Evolutionary conservation across 2,329 filamentous ascomycete species (phyloP).

Genomic region (Colletotrichum lentis): DNA sequence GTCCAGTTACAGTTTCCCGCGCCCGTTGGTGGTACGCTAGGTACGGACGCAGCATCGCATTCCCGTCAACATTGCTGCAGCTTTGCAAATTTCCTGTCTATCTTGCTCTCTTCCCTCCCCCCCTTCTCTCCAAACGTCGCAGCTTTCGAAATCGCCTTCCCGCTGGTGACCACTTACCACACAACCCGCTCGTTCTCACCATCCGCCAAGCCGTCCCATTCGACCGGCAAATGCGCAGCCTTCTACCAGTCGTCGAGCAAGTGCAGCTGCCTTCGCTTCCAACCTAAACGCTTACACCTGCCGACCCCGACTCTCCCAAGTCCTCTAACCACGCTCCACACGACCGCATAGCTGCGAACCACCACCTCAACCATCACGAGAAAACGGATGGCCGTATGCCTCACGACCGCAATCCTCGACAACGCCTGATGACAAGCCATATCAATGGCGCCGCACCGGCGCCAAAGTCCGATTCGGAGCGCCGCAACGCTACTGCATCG

Average conservation of each 20-base stretch:
- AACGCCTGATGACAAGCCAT: conserved; percentile 46
- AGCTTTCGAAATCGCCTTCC: background rate
- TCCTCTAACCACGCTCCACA: conserved; percentile 7
- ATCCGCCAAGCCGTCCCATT: background rate
- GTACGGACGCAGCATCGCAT: conserved; percentile 33
- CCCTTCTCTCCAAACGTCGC: background rate
- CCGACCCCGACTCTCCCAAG: conserved; percentile 1
- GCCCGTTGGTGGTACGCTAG: conserved; percentile 13
- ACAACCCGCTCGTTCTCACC: conserved; percentile 22
- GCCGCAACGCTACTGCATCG: conserved; percentile 27
- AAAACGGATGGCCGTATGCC: conserved; percentile 35
- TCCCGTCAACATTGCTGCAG: conserved; percentile 22
- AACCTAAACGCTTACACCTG: conserved; percentile 26
- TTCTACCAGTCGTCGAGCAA: conserved; percentile 13
- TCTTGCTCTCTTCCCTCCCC: background rate
- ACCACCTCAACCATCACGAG: conserved; percentile 3
- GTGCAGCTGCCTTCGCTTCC: conserved; percentile 21
- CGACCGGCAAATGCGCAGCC: conserved; percentile 20
- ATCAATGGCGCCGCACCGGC: conserved; percentile 45
- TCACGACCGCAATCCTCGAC: conserved; percentile 30
- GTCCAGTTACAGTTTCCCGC: conserved; percentile 36
- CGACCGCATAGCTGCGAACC: conserved; percentile 7
- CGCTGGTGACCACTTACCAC: conserved; percentile 9
- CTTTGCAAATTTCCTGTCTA: conserved; percentile 22
- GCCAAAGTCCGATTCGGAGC: conserved; percentile 29